phyloP scores from a whole-genome alignment of 2,329 filamentous ascomycete species.

The Aureobasidium sp. region DNA sequence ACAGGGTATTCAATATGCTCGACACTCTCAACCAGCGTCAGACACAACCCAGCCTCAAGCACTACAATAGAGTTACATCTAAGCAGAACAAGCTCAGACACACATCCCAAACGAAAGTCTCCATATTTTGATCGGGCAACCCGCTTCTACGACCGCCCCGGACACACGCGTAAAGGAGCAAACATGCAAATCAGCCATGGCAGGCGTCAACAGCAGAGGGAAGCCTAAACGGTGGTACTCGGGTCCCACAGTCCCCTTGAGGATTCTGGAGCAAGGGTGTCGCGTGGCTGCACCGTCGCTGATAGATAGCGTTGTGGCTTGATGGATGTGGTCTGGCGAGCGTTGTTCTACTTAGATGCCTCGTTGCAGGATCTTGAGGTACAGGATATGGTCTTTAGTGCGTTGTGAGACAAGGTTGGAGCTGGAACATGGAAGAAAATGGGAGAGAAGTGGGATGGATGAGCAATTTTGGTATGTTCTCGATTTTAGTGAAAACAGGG shows the following conservation, averaged over 20 bases:
- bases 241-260: background rate
- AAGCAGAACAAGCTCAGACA: background rate
- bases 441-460: no score
- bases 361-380: background rate
- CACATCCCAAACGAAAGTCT: background rate
- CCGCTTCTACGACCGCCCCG: background rate
- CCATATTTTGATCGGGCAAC: background rate
- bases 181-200: background rate
- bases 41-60: background rate
- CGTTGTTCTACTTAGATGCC: background rate
- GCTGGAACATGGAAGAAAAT: background rate
- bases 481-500: background rate
- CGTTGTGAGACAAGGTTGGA: background rate
- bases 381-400: background rate
- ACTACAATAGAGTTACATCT: background rate
- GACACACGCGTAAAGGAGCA: background rate
- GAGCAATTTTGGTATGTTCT: background rate
- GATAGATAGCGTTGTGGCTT: background rate
- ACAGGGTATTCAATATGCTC: background rate
- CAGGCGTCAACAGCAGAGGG: background rate
- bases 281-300: background rate
- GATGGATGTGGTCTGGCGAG: background rate
- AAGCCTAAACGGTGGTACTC: background rate
- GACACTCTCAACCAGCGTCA: background rate
- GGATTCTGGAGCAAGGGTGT: background rate